These are phyloP conservation scores for Suhomyces wounanorum DNA, from an alignment of 1,139 yeast species.

Conservation along the genomic window DNA sequence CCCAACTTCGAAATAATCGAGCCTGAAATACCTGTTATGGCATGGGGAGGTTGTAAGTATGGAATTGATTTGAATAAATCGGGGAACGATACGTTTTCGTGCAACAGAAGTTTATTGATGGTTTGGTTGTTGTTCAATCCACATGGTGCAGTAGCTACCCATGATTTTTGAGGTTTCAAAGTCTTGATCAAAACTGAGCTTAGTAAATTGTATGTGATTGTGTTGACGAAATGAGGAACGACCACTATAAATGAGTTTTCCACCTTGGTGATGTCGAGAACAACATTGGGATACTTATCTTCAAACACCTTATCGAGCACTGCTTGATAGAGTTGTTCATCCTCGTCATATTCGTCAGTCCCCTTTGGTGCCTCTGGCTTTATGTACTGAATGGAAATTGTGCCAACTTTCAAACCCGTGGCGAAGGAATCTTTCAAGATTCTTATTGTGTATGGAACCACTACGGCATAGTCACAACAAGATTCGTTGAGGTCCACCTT, in stretches of 20 bases:
- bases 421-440: slow-evolving; percentile 27
- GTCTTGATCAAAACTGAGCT: slow-evolving; percentile 24
- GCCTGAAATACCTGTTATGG: slow-evolving; percentile 54
- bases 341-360: slow-evolving; percentile 51
- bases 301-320: slow-evolving; percentile 24
- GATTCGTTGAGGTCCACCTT: slow-evolving; percentile 6
- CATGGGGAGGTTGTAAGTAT: slow-evolving; percentile 53
- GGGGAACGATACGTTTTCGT: slow-evolving; percentile 19
- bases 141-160: slow-evolving; percentile 42
- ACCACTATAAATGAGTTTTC: slow-evolving; percentile 19
- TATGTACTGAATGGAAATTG: slow-evolving; percentile 25
- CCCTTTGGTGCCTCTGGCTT: slow-evolving; percentile 10
- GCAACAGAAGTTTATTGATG: slow-evolving; percentile 28
- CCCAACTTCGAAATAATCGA: slow-evolving; percentile 37
- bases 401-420: slow-evolving; percentile 22
- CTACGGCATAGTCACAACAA: slow-evolving; percentile 20
- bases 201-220: slow-evolving; percentile 34
- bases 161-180: slow-evolving; percentile 18
- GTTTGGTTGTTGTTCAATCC: slow-evolving; percentile 34
- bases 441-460: slow-evolving; percentile 33
- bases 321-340: slow-evolving; percentile 53
- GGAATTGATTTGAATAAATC: slow-evolving; percentile 27
- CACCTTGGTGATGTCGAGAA: slow-evolving; percentile 28
- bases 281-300: slow-evolving; percentile 25
- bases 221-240: slow-evolving; percentile 37